Evolutionary conservation across 352 stramenopile genomes (phyloP).

Genomic region (Thalassiosira hispida): DNA sequence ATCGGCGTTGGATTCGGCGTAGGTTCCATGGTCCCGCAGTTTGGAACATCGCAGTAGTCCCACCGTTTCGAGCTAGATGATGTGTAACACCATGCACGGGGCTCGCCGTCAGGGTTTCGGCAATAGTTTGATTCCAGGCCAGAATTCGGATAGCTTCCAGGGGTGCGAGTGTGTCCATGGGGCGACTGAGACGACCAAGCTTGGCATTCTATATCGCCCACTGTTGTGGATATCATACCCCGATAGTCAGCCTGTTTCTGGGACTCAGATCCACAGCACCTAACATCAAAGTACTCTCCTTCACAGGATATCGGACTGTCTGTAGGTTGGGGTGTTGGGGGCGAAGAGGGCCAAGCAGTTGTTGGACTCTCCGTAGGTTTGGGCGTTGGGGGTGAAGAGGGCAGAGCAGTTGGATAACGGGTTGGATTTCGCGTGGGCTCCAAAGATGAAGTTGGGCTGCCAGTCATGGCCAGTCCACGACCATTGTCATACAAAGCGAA

Average conservation of each 20-base stretch:
- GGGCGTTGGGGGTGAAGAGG: too few relatives aligned
- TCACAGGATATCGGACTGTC: too few relatives aligned
- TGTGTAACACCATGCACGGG: constrained; percentile 38
- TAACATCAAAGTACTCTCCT: too few relatives aligned
- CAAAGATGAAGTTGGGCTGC: too few relatives aligned
- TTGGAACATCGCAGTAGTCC: constrained; percentile 3
- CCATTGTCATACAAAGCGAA: too few relatives aligned
- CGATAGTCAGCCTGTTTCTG: constrained; percentile 33
- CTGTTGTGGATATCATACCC: constrained; percentile 14
- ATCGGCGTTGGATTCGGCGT: too few relatives aligned
- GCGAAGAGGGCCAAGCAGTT: too few relatives aligned
- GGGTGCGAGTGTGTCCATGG: constrained; percentile 13
- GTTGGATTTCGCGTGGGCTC: too few relatives aligned
- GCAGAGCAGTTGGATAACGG: too few relatives aligned
- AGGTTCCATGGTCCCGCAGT: neutral
- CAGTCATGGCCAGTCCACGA: too few relatives aligned
- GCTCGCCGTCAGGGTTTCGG: constrained; percentile 30
- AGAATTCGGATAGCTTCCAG: constrained; percentile 11
- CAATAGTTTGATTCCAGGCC: constrained; percentile 39
- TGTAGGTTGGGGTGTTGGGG: too few relatives aligned
- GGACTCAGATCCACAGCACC: constrained; percentile 8
- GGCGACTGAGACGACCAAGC: constrained; percentile 19
- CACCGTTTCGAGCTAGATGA: neutral
- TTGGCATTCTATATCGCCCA: constrained; percentile 9
- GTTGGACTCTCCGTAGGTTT: too few relatives aligned